Evolutionary conservation across 495 filamentous ascomycete species (phyloP).

Genomic region (Penicillium manginii): DNA sequence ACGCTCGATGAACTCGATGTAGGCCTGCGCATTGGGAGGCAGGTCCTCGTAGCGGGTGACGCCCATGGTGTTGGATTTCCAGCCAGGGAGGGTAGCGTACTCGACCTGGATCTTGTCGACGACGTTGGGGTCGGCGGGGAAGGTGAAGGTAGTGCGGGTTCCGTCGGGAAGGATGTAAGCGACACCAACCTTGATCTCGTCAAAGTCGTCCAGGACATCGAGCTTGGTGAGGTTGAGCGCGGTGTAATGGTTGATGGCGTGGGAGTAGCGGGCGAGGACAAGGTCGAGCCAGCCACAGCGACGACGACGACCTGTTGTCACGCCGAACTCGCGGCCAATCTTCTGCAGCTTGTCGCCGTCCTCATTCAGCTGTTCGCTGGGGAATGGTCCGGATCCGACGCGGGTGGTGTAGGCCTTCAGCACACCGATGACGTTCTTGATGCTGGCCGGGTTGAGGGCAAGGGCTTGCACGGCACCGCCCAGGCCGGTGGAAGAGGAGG

Average conservation of each 20-base stretch:
- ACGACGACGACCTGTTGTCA: constrained; percentile 81
- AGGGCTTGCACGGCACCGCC: constrained; percentile 80
- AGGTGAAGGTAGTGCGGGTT: constrained; percentile 55
- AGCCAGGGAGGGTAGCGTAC: constrained; percentile 78
- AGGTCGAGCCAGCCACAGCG: constrained; percentile 92
- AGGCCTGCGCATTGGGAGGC: constrained; percentile 73
- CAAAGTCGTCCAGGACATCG: constrained; percentile 82
- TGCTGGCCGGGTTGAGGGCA: constrained; percentile 45
- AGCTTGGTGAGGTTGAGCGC: constrained; percentile 86
- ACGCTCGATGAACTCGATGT: constrained; percentile 78
- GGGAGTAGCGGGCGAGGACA: constrained; percentile 79
- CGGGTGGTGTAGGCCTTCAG: constrained; percentile 82
- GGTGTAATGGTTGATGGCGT: constrained; percentile 73
- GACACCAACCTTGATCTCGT: constrained; percentile 76
- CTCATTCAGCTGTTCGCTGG: constrained; percentile 74
- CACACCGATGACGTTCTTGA: constrained; percentile 75
- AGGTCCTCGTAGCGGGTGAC: constrained; percentile 64
- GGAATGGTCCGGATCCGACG: constrained; percentile 82
- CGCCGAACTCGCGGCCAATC: constrained; percentile 71
- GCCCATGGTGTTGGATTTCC: constrained; percentile 72
- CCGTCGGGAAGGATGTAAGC: constrained; percentile 65
- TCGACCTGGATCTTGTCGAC: constrained; percentile 61
- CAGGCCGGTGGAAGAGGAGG: constrained; percentile 73
- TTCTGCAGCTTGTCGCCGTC: constrained; percentile 66
- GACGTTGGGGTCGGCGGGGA: constrained; percentile 71